Evolutionary conservation across 768 basidiomycete species (phyloP).

Genomic region (Glaciozyma martinii): DNA sequence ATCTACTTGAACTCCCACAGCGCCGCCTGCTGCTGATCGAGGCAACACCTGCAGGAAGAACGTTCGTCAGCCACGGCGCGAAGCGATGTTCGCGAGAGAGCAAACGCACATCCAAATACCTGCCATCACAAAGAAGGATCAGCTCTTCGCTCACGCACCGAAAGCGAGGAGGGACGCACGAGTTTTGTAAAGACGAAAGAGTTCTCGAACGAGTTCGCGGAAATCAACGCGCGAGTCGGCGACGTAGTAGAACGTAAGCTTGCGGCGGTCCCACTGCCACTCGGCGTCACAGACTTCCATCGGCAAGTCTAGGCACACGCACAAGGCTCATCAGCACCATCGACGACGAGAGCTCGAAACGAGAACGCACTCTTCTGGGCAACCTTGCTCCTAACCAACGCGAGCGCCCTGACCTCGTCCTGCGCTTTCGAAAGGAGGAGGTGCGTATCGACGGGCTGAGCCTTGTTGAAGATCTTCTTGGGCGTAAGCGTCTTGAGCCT

Average conservation of each 20-base stretch:
- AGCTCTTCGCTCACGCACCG: no score
- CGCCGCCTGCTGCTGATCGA: no score
- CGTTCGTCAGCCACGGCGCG: no score
- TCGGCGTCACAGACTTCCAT: constrained; percentile 99
- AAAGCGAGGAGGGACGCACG: background rate
- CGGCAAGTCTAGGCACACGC: constrained; percentile 54
- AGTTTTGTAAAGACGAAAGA: constrained; percentile 92
- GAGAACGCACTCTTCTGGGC: constrained; percentile 52
- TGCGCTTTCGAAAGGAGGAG: constrained; percentile 69
- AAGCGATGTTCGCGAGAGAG: no score
- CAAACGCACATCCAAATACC: no score
- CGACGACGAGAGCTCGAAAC: background rate
- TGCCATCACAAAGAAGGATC: no score
- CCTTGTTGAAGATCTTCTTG: constrained; percentile 91
- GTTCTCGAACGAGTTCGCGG: constrained; percentile 86
- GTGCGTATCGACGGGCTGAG: constrained; percentile 72
- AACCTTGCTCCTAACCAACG: constrained; percentile 84
- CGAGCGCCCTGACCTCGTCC: constrained; percentile 86
- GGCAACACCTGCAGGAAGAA: no score
- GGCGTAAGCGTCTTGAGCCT: constrained; percentile 77
- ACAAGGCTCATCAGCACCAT: background rate
- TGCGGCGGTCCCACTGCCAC: constrained; percentile 98
- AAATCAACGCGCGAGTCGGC: constrained; percentile 83
- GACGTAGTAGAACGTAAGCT: constrained; percentile 94
- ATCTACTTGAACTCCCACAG: no score